Evolutionary conservation across 2,329 filamentous ascomycete genomes (phyloP), one percentile per base, ranked within the genome.

Genomic region (Alternaria ethzedia): DNA sequence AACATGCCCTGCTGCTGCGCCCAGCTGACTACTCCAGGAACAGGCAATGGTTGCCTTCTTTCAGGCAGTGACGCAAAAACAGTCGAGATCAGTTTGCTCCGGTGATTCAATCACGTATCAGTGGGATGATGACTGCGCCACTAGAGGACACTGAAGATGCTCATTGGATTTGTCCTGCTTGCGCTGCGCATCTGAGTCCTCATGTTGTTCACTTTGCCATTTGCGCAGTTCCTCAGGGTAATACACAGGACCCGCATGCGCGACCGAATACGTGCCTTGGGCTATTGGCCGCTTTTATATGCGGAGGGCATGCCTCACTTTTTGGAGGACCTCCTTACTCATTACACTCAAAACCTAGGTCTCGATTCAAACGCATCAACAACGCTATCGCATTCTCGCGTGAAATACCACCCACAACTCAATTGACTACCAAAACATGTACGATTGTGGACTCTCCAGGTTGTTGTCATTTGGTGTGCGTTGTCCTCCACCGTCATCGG

Each of bases 21-120:
- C 32, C 32, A 3, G 0, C 32, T 36, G 32, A 36, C 7, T 6
- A 36, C 1, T 28, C 65, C 65, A 68, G 67, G 63, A 57, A 70
- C 73, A 73, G 70, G 72, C 65, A 72, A 68, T 60, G 52, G 58
- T 68, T 74, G 75, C 75, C 76, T 77, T 67, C 58, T 73, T 71
- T 63, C 57, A 71, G 71, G 75, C 72, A 64, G 69, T 76, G 72
- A 76, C 71, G 70, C 71, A 69, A 63, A 64, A 25, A 63, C 17
- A 26, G 36, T 65, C 54, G 43, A 63, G 65, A 58, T 51, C 50
- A 59, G 61, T 66, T 67, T 59, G 47, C 57, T 59, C 61, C 52
- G 62, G 67, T 57, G 62, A 65, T 64, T 21, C 21, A 21, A 21
- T 21, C 21, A 21, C 21, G 21, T 21, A 21, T 21, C 21, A 21